These are phyloP conservation scores for Yarrowia sp. DNA, from an alignment of 805 yeast genomes.

Conservation along the genomic window DNA sequence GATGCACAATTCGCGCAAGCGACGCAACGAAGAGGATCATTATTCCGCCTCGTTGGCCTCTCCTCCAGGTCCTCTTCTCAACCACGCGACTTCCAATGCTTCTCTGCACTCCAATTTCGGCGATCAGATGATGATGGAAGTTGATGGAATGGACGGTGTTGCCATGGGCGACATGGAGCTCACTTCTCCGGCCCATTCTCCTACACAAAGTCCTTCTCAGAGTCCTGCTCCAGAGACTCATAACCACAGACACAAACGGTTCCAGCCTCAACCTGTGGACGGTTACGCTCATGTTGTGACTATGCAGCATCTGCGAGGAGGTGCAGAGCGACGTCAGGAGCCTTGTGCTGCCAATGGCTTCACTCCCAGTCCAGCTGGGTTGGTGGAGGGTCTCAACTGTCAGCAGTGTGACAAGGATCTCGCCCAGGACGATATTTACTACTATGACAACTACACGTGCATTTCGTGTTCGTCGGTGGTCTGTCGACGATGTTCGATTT, in stretches of 20 bases:
- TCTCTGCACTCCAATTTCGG: constrained; percentile 7
- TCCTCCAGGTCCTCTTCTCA: background rate
- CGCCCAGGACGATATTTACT: constrained; percentile 10
- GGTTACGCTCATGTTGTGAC: constrained; percentile 5
- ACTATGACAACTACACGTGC: constrained; percentile 23
- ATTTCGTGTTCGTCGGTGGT: constrained; percentile 13
- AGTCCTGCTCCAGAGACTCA: background rate
- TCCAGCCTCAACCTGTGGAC: background rate
- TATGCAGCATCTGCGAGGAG: background rate
- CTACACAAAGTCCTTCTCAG: background rate
- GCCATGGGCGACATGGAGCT: background rate
- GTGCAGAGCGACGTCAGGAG: background rate
- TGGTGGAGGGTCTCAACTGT: background rate
- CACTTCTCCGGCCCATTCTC: background rate
- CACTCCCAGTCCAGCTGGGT: background rate
- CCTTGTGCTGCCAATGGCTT: constrained; percentile 9
- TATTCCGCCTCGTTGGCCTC: background rate
- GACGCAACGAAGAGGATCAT: constrained; percentile 14
- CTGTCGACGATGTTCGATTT: constrained; percentile 17
- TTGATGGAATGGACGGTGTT: background rate
- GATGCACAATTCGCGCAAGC: constrained; percentile 15
- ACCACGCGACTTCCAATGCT: background rate
- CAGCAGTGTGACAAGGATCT: constrained; percentile 18
- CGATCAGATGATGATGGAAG: background rate
- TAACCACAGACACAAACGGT: background rate